phyloP scores from a whole-genome alignment of 2,329 filamentous ascomycete species.

The Ceratocystis colombiana region DNA sequence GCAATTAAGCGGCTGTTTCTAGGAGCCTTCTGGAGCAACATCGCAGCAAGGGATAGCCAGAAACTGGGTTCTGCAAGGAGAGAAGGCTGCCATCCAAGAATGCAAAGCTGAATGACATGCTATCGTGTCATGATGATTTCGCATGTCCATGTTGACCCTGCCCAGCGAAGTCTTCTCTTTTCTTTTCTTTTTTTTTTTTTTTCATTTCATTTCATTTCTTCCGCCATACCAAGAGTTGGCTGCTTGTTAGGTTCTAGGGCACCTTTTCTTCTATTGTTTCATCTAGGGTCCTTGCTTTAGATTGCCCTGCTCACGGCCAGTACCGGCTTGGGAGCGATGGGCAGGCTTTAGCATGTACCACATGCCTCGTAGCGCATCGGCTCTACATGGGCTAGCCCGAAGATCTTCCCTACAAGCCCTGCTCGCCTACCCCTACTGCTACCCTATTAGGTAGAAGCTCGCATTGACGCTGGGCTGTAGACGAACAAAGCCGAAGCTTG shows the following conservation, averaged over 20 bases:
- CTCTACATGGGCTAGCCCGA: slow-evolving; percentile 5
- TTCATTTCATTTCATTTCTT: no score
- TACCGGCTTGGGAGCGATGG: slow-evolving; percentile 7
- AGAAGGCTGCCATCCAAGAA: not conserved
- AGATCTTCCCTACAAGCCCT: slow-evolving; percentile 2
- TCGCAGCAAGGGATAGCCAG: not conserved
- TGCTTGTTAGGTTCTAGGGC: not conserved
- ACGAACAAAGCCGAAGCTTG: not conserved
- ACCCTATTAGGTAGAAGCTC: not conserved
- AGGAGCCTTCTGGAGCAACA: not conserved
- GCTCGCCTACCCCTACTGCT: not conserved
- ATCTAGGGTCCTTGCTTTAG: slow-evolving; percentile 15
- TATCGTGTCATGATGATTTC: no score
- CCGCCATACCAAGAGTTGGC: not conserved
- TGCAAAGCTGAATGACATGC: no score
- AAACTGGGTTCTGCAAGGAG: not conserved
- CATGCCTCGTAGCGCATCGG: not conserved
- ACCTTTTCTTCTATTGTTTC: slow-evolving; percentile 11
- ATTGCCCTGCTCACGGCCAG: slow-evolving; percentile 9
- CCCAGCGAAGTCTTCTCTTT: no score
- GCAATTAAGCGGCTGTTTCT: not conserved
- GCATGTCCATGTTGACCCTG: no score
- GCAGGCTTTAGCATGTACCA: not conserved
- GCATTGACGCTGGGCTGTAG: not conserved
- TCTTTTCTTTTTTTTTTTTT: no score